A percentile compares a stretch with the other conserved stretches of the same genome.
phyloP scores from a whole-genome alignment of 2,329 filamentous ascomycete species.

The Coleophoma eucalyptorum region DNA sequence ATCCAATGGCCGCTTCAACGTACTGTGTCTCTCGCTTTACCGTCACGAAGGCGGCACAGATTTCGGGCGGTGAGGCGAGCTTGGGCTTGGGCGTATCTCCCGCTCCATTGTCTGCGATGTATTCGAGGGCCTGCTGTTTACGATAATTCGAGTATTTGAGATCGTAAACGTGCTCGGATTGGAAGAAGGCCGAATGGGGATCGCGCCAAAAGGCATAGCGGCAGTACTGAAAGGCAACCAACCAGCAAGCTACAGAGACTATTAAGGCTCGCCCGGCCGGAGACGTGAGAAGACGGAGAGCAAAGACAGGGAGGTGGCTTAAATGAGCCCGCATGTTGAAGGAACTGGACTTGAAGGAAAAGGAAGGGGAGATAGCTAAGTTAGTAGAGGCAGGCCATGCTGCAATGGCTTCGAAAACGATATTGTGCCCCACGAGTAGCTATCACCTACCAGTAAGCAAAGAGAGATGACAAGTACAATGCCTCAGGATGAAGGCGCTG shows the following conservation, averaged over 20 bases:
- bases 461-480: too few relatives aligned
- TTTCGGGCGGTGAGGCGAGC: slow-evolving; percentile 3
- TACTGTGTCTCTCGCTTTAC: slow-evolving; percentile 14
- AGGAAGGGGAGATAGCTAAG: too few relatives aligned
- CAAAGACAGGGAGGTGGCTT: neutral
- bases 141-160: slow-evolving; percentile 11
- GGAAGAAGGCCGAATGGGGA: slow-evolving; percentile 15
- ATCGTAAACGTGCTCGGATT: slow-evolving; percentile 12
- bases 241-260: neutral
- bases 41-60: slow-evolving; percentile 11
- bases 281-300: neutral
- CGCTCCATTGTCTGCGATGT: neutral
- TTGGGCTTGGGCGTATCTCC: neutral
- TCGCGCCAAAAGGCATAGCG: slow-evolving; percentile 12
- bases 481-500: too few relatives aligned
- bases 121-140: slow-evolving; percentile 6
- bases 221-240: slow-evolving; percentile 5
- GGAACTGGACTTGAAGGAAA: too few relatives aligned
- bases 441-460: too few relatives aligned
- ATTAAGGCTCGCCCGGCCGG: neutral
- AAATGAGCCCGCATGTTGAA: neutral
- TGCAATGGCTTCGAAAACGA: too few relatives aligned
- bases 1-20: slow-evolving; percentile 12
- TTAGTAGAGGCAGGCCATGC: too few relatives aligned
- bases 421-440: too few relatives aligned